Percentiles rank a stretch among this genome's conserved stretches.
Conservation (phyloP, 2,329 filamentous ascomycete species). For the Penicillium freii region DNA sequence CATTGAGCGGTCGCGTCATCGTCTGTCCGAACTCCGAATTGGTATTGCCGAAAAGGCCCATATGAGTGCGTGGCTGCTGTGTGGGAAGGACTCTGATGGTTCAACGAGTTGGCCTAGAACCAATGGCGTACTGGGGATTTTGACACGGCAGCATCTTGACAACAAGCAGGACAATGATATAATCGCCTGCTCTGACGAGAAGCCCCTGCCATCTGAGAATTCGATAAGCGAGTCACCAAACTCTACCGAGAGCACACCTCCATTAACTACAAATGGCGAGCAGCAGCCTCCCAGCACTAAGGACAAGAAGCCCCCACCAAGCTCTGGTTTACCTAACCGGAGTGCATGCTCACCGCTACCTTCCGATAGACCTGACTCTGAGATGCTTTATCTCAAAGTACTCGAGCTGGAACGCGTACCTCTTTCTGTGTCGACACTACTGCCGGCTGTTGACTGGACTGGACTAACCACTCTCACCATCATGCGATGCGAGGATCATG, state of each 20-base stretch:
- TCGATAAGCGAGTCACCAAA: background rate
- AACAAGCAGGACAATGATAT: constrained; percentile 5
- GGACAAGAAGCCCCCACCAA: background rate
- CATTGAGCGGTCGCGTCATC: constrained; percentile 66
- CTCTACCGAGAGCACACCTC: background rate
- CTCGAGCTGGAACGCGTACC: constrained; percentile 73
- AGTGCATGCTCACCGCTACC: constrained; percentile 5
- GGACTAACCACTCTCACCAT: constrained; percentile 69
- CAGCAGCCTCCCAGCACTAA: background rate
- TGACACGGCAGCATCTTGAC: constrained; percentile 17
- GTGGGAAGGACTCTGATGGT: constrained; percentile 16
- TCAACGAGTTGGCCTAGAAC: constrained; percentile 32
- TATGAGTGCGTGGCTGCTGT: constrained; percentile 27
- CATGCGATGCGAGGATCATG: constrained; percentile 69
- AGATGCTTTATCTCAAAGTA: constrained; percentile 62
- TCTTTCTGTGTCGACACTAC: constrained; percentile 69
- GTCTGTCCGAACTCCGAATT: constrained; percentile 68
- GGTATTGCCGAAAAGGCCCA: constrained; percentile 58
- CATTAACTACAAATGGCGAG: background rate
- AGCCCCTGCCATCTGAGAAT: background rate
- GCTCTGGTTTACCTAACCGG: background rate
- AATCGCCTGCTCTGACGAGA: background rate
- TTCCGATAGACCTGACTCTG: constrained; percentile 29
- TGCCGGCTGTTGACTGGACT: constrained; percentile 72
- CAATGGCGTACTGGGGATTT: constrained; percentile 35